These are phyloP conservation scores for Sporothrix inflata DNA, from an alignment of 2,329 filamentous ascomycete species.

Conservation along the genomic window DNA sequence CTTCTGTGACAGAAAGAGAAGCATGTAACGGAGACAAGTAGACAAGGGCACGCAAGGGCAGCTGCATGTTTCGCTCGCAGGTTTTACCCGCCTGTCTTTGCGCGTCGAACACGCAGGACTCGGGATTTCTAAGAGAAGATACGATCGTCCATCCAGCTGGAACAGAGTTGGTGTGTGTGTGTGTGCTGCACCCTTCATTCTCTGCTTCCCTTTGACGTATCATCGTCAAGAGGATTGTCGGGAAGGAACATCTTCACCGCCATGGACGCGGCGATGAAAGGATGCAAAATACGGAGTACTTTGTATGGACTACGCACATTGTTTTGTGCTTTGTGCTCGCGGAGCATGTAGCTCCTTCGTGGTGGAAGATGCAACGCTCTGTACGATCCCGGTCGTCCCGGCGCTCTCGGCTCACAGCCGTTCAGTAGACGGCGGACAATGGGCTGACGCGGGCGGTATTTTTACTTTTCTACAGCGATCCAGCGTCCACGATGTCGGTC, in stretches of 20 bases:
- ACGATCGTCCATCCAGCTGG: slow-evolving; percentile 14
- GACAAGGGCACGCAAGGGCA: neutral
- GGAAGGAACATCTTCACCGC: neutral
- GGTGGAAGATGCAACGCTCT: neutral
- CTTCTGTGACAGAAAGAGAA: no score
- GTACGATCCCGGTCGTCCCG: neutral
- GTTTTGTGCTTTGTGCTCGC: neutral
- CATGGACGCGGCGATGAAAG: neutral
- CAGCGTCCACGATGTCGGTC: neutral
- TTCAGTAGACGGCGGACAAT: neutral
- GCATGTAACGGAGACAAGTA: no score
- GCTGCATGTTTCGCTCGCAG: neutral
- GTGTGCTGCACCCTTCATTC: neutral
- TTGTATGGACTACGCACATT: no score
- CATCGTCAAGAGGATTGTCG: slow-evolving; percentile 7
- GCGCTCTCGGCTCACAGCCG: neutral
- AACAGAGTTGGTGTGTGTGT: neutral
- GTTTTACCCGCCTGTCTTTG: neutral
- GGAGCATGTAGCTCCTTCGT: neutral
- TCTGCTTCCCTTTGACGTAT: neutral
- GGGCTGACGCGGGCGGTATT: neutral
- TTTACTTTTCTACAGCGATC: neutral
- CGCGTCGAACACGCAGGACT: no score
- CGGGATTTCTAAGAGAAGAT: neutral
- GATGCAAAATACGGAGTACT: no score